Conservation (phyloP, 2,329 filamentous ascomycete genomes). For the Botryotinia convoluta region DNA sequence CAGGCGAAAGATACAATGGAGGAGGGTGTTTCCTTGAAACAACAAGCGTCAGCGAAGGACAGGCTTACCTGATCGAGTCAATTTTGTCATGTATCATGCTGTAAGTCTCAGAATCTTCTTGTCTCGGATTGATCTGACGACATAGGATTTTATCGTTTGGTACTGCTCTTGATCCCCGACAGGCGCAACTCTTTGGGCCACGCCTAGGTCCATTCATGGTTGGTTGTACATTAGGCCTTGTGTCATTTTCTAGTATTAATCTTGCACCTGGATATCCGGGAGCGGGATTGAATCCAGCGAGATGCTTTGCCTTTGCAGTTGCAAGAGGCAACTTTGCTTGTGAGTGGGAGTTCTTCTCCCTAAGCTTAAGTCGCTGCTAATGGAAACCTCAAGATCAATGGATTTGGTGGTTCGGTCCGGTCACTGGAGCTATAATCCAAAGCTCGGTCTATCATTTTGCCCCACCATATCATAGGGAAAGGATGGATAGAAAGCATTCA, state of each 20-base stretch:
- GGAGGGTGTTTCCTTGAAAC: slow-evolving; percentile 38
- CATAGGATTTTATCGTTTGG: slow-evolving; percentile 49
- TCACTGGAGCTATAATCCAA: slow-evolving; percentile 36
- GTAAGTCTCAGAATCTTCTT: slow-evolving; percentile 24
- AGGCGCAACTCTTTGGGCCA: slow-evolving; percentile 49
- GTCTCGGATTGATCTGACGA: not conserved
- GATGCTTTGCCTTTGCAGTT: slow-evolving; percentile 46
- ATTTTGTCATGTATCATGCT: slow-evolving; percentile 47
- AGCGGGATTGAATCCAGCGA: slow-evolving; percentile 42
- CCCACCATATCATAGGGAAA: slow-evolving; percentile 35
- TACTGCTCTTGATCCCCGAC: slow-evolving; percentile 52
- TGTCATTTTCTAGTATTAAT: slow-evolving; percentile 42
- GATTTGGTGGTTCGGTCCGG: slow-evolving; percentile 42
- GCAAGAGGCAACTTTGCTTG: slow-evolving; percentile 34
- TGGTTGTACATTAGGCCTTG: slow-evolving; percentile 42
- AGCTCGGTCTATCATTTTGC: slow-evolving; percentile 36
- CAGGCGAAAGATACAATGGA: slow-evolving; percentile 31
- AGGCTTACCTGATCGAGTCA: slow-evolving; percentile 51
- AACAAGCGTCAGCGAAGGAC: slow-evolving; percentile 37
- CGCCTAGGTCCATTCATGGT: slow-evolving; percentile 50
- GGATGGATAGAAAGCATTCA: not conserved
- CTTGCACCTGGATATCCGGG: slow-evolving; percentile 42
- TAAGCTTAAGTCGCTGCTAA: not conserved
- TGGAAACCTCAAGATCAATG: slow-evolving; percentile 37
- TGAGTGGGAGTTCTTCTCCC: slow-evolving; percentile 1